Conservation (phyloP, 2,329 filamentous ascomycete species). For the Westerdykella aurantiaca region DNA sequence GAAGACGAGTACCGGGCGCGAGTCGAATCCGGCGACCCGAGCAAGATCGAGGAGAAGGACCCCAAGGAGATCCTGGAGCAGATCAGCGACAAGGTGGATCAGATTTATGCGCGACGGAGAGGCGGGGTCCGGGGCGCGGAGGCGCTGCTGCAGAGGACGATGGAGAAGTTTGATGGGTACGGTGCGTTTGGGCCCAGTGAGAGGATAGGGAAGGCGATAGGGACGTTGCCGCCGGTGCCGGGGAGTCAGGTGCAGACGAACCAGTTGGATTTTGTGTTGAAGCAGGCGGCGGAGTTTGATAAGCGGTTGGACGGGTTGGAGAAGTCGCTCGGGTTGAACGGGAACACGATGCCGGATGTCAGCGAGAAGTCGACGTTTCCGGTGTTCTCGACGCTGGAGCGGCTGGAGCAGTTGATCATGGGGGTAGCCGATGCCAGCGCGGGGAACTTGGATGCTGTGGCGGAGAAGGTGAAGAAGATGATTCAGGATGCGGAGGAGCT, state of each 20-base stretch:
- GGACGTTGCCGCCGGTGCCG: conserved; percentile 27
- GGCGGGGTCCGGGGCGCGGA: conserved; percentile 33
- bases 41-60: conserved; percentile 34
- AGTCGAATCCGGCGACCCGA: conserved; percentile 41
- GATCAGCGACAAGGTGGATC: conserved; percentile 66
- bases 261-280: conserved; percentile 56
- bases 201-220: conserved; percentile 24
- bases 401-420: conserved; percentile 72
- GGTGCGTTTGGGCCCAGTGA: conserved; percentile 22
- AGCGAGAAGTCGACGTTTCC: conserved; percentile 51
- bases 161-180: conserved; percentile 32
- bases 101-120: conserved; percentile 46
- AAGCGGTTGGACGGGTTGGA: conserved; percentile 73
- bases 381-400: conserved; percentile 75
- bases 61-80: conserved; percentile 56
- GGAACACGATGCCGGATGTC: conserved; percentile 59
- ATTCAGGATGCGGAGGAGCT: conserved; percentile 67
- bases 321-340: conserved; percentile 70
- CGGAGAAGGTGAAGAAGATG: conserved; percentile 62
- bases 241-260: conserved; percentile 28
- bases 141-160: conserved; percentile 31
- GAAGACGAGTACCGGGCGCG: conserved; percentile 53
- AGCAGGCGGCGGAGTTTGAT: conserved; percentile 84
- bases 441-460: conserved; percentile 66
- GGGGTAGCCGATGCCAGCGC: conserved; percentile 68